These are phyloP conservation scores for Sinapis alba DNA, from an alignment of 441 rosid species.

Conservation along the genomic window DNA sequence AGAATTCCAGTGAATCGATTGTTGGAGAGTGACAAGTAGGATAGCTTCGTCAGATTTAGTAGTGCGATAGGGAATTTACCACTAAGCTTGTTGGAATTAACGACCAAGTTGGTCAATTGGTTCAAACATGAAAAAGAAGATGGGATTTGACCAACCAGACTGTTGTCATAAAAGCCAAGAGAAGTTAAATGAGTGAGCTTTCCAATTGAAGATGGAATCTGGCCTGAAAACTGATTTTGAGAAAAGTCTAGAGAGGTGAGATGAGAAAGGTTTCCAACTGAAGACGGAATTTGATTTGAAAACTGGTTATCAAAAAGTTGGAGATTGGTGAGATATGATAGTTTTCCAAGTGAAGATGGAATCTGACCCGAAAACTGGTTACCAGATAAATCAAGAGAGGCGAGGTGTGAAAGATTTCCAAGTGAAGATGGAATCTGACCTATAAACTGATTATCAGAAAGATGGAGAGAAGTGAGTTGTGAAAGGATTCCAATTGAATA, in stretches of 20 bases:
- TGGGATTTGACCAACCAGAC: background rate
- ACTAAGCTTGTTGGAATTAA: no score
- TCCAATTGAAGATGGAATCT: background rate
- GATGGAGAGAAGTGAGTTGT: background rate
- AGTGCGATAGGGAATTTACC: background rate
- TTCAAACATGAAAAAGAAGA: background rate
- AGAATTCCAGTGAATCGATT: background rate
- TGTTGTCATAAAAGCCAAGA: background rate
- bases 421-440: background rate
- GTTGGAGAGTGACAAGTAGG: rapidly evolving
- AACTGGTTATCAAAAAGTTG: background rate
- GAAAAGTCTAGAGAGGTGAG: background rate
- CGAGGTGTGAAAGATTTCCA: background rate
- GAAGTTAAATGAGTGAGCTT: background rate
- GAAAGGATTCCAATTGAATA: background rate
- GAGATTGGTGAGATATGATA: background rate
- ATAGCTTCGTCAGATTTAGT: background rate
- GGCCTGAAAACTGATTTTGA: background rate
- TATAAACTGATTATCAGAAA: background rate
- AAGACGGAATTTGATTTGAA: background rate
- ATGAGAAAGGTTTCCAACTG: background rate
- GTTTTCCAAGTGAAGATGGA: background rate
- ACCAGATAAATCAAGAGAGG: background rate
- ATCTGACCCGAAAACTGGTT: background rate
- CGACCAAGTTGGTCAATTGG: background rate